Evolutionary conservation across 495 filamentous ascomycete genomes (phyloP).

Genomic region (Penicillium longicatenatum): DNA sequence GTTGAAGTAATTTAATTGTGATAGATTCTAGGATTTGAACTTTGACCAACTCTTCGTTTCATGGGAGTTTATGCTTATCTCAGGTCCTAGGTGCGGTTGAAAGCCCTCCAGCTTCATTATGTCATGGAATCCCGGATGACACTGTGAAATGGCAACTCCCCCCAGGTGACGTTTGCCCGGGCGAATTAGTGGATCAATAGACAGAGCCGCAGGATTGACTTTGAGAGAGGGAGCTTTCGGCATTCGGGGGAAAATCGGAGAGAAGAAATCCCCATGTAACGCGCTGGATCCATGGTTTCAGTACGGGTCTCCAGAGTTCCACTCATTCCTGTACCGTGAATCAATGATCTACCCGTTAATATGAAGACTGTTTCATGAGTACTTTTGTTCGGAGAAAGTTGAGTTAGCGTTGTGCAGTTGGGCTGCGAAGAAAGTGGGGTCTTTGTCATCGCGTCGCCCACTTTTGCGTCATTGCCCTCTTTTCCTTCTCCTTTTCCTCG

Average conservation of each 20-base stretch:
- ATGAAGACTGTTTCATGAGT: not conserved
- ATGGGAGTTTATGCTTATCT: not conserved
- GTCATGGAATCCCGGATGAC: not conserved
- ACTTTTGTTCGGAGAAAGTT: not conserved
- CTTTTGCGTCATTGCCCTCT: conserved; percentile 25
- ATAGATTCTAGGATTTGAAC: not conserved
- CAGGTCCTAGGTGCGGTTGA: not conserved
- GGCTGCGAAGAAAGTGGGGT: conserved; percentile 9
- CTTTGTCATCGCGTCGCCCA: conserved; percentile 14
- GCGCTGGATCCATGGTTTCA: not conserved
- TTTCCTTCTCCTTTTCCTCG: conserved; percentile 4
- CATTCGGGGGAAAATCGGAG: not conserved
- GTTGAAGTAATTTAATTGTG: not conserved
- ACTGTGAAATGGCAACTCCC: not conserved
- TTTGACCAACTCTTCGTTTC: not conserved
- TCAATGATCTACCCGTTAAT: too few relatives aligned
- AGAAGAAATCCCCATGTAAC: not conserved
- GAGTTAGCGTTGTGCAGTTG: not conserved
- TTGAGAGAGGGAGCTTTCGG: not conserved
- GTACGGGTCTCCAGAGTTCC: not conserved
- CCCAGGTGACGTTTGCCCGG: conserved; percentile 1
- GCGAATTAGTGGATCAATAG: conserved; percentile 3
- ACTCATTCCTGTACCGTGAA: not conserved
- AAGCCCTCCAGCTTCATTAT: not conserved
- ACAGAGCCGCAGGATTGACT: conserved; percentile 10